Percentiles rank a stretch among this genome's conserved stretches.
phyloP scores from a whole-genome alignment of 768 basidiomycete genomes.

The Nevesoporus exiguus region DNA sequence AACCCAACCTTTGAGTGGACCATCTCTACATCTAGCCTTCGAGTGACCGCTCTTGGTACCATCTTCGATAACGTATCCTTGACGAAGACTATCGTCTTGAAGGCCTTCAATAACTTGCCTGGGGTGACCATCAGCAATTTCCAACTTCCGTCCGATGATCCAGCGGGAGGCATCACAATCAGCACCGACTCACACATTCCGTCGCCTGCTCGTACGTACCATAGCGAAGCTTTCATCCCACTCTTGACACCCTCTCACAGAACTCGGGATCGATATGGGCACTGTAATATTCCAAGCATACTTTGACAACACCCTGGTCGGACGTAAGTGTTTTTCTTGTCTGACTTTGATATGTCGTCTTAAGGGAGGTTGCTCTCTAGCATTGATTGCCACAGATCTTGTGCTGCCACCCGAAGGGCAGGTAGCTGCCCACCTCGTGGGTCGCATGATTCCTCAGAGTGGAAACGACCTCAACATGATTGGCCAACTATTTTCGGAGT shows the following conservation, averaged over 20 bases:
- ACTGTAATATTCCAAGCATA: conserved; percentile 59
- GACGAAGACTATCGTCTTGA: conserved; percentile 57
- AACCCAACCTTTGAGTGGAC: conserved; percentile 66
- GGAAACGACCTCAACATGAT: conserved; percentile 51
- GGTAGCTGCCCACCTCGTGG: conserved; percentile 53
- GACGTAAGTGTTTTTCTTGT: conserved; percentile 45
- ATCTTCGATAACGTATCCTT: conserved; percentile 64
- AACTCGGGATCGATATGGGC: conserved; percentile 68
- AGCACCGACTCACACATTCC: conserved; percentile 66
- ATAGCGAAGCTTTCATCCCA: neutral
- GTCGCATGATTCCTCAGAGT: conserved; percentile 60
- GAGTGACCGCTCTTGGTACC: conserved; percentile 62
- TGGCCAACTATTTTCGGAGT: conserved; percentile 64
- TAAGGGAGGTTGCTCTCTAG: conserved; percentile 32
- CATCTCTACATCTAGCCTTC: conserved; percentile 61
- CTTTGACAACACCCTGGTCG: conserved; percentile 54
- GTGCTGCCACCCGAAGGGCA: conserved; percentile 46
- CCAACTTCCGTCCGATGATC: conserved; percentile 62
- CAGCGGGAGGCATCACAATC: conserved; percentile 66
- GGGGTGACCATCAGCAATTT: conserved; percentile 72
- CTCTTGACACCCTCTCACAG: conserved; percentile 33
- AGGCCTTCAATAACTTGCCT: conserved; percentile 68
- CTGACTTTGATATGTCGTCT: neutral
- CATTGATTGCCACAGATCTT: conserved; percentile 48
- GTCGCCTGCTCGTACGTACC: conserved; percentile 59